Percentiles rank a stretch among this genome's conserved stretches.
phyloP scores from a whole-genome alignment of 176 grass and related monocot species.

The Microstegium vimineum region DNA sequence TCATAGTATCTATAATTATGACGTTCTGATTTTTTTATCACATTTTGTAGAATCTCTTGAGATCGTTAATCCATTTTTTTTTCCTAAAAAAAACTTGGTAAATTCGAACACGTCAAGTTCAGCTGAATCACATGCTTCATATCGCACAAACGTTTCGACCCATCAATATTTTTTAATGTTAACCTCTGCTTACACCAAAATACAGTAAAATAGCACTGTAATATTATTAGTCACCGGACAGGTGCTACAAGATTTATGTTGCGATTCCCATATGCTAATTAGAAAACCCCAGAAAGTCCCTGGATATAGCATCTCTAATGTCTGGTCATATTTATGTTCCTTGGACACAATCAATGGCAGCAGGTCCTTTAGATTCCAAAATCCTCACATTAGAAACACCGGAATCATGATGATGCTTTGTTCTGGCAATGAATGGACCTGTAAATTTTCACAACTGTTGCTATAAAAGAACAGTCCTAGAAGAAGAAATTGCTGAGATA shows the following conservation, averaged over 20 bases:
- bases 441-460: constrained; percentile 14
- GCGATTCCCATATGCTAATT: neutral
- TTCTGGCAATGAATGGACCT: constrained; percentile 16
- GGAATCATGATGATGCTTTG: neutral
- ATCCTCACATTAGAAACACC: constrained; percentile 5
- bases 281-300: constrained; percentile 13
- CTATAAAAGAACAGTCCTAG: neutral
- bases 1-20: too few relatives aligned
- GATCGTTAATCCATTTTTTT: too few relatives aligned
- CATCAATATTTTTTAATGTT: neutral
- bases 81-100: neutral
- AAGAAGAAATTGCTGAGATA: neutral
- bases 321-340: constrained; percentile 3
- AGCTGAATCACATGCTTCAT: neutral
- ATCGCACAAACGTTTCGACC: neutral
- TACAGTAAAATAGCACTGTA: neutral
- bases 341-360: neutral
- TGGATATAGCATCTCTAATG: neutral
- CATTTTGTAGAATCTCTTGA: too few relatives aligned
- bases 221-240: neutral
- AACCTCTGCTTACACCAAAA: neutral
- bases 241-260: constrained; percentile 9
- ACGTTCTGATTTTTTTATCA: too few relatives aligned
- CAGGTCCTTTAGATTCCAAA: neutral
- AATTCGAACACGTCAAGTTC: neutral